Conservation (phyloP, 2,329 filamentous ascomycete species). For the Hypoxylon sp. region DNA sequence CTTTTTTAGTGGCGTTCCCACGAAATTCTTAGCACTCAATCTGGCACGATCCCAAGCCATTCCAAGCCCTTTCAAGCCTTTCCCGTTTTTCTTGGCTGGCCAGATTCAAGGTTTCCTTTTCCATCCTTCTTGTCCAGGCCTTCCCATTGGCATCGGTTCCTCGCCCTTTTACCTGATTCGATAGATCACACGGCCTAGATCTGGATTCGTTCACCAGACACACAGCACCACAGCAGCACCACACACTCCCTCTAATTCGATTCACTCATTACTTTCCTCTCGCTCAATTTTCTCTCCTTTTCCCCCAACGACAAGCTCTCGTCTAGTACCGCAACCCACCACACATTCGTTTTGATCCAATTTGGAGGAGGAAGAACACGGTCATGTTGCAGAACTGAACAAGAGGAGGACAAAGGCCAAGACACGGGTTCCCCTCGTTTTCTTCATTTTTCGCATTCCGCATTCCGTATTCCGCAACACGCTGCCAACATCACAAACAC, state of each 20-base stretch:
- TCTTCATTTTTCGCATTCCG: slow-evolving; percentile 20
- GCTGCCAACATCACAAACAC: slow-evolving; percentile 19
- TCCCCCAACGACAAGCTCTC: slow-evolving; percentile 16
- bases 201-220: slow-evolving; percentile 25
- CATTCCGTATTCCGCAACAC: slow-evolving; percentile 23
- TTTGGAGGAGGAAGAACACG: slow-evolving; percentile 24
- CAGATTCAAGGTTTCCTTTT: slow-evolving; percentile 39
- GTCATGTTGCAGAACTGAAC: slow-evolving; percentile 38
- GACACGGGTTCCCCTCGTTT: slow-evolving; percentile 25
- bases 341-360: slow-evolving; percentile 42
- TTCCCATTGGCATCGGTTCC: slow-evolving; percentile 14
- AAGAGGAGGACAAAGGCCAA: slow-evolving; percentile 36
- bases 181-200: slow-evolving; percentile 40
- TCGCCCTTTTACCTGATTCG: slow-evolving; percentile 24
- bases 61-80: slow-evolving; percentile 18
- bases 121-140: slow-evolving; percentile 18
- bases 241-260: slow-evolving; percentile 10
- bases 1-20: slow-evolving; percentile 18
- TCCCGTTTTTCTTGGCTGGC: slow-evolving; percentile 27
- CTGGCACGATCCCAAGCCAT: slow-evolving; percentile 18
- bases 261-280: slow-evolving; percentile 29
- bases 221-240: not conserved
- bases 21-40: slow-evolving; percentile 21
- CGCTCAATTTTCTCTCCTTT: slow-evolving; percentile 11
- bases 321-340: slow-evolving; percentile 20